Base-by-base conservation (phyloP, 371 early-diverging fungal genomes). In the Lichtheimia hyalospora region DNA sequence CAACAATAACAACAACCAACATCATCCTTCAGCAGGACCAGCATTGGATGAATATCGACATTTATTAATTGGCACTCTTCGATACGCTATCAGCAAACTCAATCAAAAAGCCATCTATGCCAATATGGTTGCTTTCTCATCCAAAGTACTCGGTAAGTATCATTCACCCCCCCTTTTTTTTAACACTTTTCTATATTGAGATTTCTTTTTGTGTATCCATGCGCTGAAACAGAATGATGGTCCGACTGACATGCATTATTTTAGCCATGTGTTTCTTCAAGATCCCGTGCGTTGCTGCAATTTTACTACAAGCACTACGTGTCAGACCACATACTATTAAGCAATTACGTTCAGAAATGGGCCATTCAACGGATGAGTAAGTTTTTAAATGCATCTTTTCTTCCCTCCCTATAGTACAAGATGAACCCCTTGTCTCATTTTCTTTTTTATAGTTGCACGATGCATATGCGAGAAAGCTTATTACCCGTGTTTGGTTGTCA, bases 201-300 rank as follows among this genome's bases (percentile, higher is more conserved):
- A 27, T 27, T 27, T 27, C 34, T 10, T 34, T 28, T 14, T 56
- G 49, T 57, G 41, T 43, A 56, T 23, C 42, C n/a, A 44, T 34
- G 34, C 34, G 10, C 34, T 34, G 34, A 34, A 34, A 34, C 34
- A 34, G 7, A 27, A 27, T 27, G 27, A 27, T 7, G 27, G 27
- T 27, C 27, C 10, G 34, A 34, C 34, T 34, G 34, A 34, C 34
- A 10, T 34, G 34, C 54, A 21, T 21, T 34, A 23, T 58, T 41
- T 50, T 68, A 71, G 85, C 85, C 18, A 52, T 77, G 10, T 80
- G 83, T 23, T 84, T 83, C 57, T 80, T 84, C 28, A 84, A 83
- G 44, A 62, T 84, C 8, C 85, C 85, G 24, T 77, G 78, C 2
- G 69, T 84, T 13, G 81, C 83, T 0, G 66, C 67, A 42, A 68